Conservation (phyloP, 176 grass and related monocot species). For the Hyparrhenia diplandra region DNA sequence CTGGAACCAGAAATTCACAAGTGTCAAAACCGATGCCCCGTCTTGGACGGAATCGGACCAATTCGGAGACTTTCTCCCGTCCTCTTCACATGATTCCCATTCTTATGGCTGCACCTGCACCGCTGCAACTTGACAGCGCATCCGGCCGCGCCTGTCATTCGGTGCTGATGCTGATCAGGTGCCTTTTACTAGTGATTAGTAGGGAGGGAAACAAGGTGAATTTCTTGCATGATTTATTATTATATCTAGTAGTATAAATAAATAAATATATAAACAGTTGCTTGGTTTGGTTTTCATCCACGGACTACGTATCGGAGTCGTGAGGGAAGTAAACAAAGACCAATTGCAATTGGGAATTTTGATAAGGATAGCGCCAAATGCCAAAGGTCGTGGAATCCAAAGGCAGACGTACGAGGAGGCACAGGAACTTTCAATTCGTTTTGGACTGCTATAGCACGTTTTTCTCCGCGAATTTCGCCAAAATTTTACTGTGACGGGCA, state of each 20-base stretch:
- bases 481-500: not conserved
- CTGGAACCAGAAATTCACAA: not conserved
- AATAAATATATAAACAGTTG: not conserved
- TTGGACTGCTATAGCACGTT: not conserved
- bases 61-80: not conserved
- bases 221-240: not conserved
- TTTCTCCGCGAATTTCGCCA: not conserved
- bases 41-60: constrained; percentile 20
- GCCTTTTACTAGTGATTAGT: not conserved
- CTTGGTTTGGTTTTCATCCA: not conserved
- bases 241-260: too few relatives aligned
- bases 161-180: not conserved
- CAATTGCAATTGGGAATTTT: not conserved
- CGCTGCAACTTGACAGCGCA: not conserved
- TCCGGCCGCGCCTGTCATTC: not conserved
- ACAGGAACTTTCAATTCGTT: not conserved
- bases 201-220: not conserved
- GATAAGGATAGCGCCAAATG: not conserved
- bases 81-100: not conserved
- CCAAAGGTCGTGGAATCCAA: constrained; percentile 10
- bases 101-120: not conserved
- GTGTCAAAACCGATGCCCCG: constrained; percentile 7
- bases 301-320: not conserved
- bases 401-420: not conserved
- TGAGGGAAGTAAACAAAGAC: not conserved